phyloP scores from a whole-genome alignment of 1,284 basidiomycete genomes.

The Marasmius fiardii region DNA sequence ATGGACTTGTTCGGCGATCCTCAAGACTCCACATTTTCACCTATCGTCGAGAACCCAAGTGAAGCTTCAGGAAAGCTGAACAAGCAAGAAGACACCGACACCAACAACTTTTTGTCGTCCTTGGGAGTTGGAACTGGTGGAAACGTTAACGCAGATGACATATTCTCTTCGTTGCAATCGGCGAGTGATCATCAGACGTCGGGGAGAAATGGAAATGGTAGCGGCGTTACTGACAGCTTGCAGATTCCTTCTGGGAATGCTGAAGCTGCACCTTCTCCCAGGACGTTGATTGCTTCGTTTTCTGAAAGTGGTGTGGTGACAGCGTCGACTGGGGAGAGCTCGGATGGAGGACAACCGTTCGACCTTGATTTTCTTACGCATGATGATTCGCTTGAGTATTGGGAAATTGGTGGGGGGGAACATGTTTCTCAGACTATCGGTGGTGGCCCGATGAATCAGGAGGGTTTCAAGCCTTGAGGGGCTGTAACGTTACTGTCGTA shows the following conservation, averaged over 20 bases:
- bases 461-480: background rate
- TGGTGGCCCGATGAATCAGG: background rate
- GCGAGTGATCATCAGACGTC: constrained; percentile 9
- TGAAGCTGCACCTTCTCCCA: constrained; percentile 30
- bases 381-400: constrained; percentile 20
- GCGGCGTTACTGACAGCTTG: no score
- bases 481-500: no score
- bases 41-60: constrained; percentile 25
- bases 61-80: constrained; percentile 17
- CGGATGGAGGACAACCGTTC: constrained; percentile 29
- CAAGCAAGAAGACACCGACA: no score
- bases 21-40: constrained; percentile 39
- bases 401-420: constrained; percentile 2
- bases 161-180: constrained; percentile 26
- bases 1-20: constrained; percentile 50
- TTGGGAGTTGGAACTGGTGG: constrained; percentile 14
- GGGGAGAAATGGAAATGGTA: background rate
- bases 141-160: constrained; percentile 19
- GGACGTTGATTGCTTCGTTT: constrained; percentile 35
- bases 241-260: constrained; percentile 1
- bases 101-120: constrained; percentile 22
- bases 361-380: constrained; percentile 39
- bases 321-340: constrained; percentile 13
- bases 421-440: background rate
- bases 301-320: constrained; percentile 20